These are phyloP conservation scores for Wickerhamiella australiensis DNA, from an alignment of 805 yeast species.

Conservation along the genomic window DNA sequence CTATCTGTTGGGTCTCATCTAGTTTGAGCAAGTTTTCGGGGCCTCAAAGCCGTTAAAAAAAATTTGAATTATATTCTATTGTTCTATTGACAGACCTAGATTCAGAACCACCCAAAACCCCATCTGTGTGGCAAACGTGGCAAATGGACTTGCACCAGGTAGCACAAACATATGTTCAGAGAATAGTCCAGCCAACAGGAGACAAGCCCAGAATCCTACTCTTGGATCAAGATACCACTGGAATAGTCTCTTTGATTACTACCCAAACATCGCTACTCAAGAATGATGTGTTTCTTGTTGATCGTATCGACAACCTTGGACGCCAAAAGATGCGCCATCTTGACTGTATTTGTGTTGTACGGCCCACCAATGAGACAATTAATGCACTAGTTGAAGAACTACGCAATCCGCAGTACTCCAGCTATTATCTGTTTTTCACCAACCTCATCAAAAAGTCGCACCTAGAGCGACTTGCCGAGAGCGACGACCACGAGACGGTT, in stretches of 20 bases:
- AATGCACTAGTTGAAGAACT: conserved; percentile 53
- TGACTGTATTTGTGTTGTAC: conserved; percentile 65
- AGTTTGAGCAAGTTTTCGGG: not conserved
- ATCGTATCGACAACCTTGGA: conserved; percentile 40
- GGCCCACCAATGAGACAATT: conserved; percentile 59
- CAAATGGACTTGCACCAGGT: conserved; percentile 31
- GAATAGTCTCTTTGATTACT: conserved; percentile 75
- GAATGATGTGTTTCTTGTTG: conserved; percentile 76
- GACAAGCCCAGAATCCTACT: conserved; percentile 55
- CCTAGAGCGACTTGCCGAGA: conserved; percentile 77
- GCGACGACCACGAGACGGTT: conserved; percentile 77
- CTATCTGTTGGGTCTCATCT: too few species aligned
- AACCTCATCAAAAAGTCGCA: conserved; percentile 64
- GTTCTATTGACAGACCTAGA: too few species aligned
- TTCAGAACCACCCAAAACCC: too few species aligned
- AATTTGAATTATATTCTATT: too few species aligned
- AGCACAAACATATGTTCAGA: conserved; percentile 31
- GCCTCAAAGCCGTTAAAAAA: too few species aligned
- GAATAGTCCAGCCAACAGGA: conserved; percentile 28
- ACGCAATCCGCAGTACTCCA: conserved; percentile 62
- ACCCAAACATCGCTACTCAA: conserved; percentile 76
- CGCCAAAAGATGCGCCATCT: conserved; percentile 69
- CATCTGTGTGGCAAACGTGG: conserved; percentile 9
- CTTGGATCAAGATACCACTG: conserved; percentile 67
- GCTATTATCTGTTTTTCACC: conserved; percentile 66